Conservation (phyloP, 345 rosid species). For the Isatis tinctoria region DNA sequence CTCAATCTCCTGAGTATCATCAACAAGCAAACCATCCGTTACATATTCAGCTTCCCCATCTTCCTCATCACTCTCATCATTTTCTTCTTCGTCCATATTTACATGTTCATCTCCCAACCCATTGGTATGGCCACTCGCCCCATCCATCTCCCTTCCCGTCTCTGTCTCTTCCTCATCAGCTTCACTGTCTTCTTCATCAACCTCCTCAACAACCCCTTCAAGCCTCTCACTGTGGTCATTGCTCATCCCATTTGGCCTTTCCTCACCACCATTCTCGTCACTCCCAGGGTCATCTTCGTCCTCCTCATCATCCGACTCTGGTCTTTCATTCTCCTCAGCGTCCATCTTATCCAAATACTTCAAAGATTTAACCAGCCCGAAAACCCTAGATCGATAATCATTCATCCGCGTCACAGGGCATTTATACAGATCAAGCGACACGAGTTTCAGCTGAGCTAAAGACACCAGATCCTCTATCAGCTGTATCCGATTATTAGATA, state of each 20-base stretch:
- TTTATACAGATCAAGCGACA: constrained; percentile 75
- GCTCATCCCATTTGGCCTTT: constrained; percentile 32
- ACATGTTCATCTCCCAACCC: background rate
- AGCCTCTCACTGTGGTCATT: constrained; percentile 54
- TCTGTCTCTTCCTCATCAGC: constrained; percentile 42
- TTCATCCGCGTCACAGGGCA: constrained; percentile 74
- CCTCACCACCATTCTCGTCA: constrained; percentile 67
- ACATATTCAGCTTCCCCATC: background rate
- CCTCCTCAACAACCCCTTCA: constrained; percentile 49
- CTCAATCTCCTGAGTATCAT: background rate
- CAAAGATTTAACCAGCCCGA: constrained; percentile 60
- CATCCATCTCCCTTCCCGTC: background rate
- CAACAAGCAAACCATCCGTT: background rate
- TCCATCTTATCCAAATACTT: constrained; percentile 86
- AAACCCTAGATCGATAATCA: constrained; percentile 82
- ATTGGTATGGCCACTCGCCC: background rate
- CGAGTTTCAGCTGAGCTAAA: constrained; percentile 53
- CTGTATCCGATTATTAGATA: constrained; percentile 72
- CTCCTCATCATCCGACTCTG: constrained; percentile 74
- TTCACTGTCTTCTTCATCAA: constrained; percentile 70
- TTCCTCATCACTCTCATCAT: background rate
- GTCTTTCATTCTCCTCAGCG: constrained; percentile 71
- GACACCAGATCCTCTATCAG: constrained; percentile 68
- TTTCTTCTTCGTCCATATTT: background rate
- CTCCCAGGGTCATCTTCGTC: constrained; percentile 67